These are phyloP conservation scores for Irpex sp. DNA, from an alignment of 1,284 basidiomycete genomes.

Conservation along the genomic window DNA sequence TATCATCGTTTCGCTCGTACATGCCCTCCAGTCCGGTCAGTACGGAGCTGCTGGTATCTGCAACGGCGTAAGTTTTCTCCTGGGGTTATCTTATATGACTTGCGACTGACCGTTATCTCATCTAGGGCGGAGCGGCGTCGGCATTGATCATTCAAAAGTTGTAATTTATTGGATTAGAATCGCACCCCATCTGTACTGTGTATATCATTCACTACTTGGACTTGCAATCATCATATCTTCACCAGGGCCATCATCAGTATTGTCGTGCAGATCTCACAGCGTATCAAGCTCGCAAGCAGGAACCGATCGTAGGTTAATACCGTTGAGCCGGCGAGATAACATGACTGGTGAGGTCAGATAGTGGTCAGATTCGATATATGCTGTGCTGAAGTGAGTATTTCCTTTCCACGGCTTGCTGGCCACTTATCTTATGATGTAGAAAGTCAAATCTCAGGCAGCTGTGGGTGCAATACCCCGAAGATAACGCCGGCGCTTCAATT, in stretches of 20 bases:
- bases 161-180: constrained; percentile 33
- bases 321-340: background rate
- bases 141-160: constrained; percentile 88
- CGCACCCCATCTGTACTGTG: constrained; percentile 11
- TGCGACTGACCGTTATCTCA: constrained; percentile 13
- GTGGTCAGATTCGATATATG: background rate
- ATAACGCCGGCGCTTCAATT: background rate
- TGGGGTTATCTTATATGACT: background rate
- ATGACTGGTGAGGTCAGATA: background rate
- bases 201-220: constrained; percentile 11
- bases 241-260: background rate
- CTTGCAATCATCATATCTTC: background rate
- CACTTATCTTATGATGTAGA: background rate
- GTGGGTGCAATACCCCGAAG: background rate
- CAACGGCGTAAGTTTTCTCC: constrained; percentile 80
- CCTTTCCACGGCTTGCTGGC: background rate
- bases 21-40: constrained; percentile 91
- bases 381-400: background rate
- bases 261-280: background rate
- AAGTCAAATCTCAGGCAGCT: background rate
- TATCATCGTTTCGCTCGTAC: constrained; percentile 92
- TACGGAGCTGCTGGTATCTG: constrained; percentile 98
- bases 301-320: background rate
- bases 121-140: constrained; percentile 87
- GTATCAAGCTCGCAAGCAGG: background rate